Evolutionary conservation across 108 stramenopile genomes (phyloP), one percentile per base, ranked within the genome.

Genomic region (Cyclotella sp.): DNA sequence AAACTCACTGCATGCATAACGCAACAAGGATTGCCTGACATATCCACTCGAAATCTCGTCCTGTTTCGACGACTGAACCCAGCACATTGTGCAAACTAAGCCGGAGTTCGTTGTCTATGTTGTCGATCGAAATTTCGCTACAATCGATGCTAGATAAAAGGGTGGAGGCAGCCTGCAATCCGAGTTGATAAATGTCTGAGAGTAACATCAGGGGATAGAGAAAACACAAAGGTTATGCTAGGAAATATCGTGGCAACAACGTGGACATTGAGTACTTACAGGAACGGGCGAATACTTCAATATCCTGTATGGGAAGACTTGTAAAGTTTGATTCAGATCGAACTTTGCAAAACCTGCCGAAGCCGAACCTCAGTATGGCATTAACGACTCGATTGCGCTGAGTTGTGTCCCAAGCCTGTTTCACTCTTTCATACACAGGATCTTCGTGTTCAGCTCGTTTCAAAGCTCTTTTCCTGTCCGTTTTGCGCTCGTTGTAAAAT

Each of bases 371-470:
- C 55, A 95, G 66, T 41, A 78, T 74, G 21, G 94, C 90, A 24
- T 90, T 89, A 10, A 84, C 73, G 10, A 83, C 85, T 30, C 91
- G 72, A 47, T 89, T 88, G 41, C 91, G 82, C 57, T 93, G 92
- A 12, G 88, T 84, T 11, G 84, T 78, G 52, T 95, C 94, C 94
- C 94, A 95, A 26, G 88, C 94, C 72, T 93, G 92, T 72, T 88
- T 93, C 16, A 95, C 78, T n/a, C 89, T 72, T 70, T 92, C 90
- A 18, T 89, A 70, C 0, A 82, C 73, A 40, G 94, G 94, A 65
- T 95, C 86, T 74, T 89, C 90, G 43, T 91, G 88, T 70, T 91
- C 85, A 6, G 83, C 82, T 55, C 88, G 78, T 51, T 72, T 84
- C 68, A 85, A 72, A 26, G 87, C 86, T 58, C 84, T 82, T 40